Base-by-base conservation (phyloP, 805 yeast genomes). In the Nematodospora valgi region DNA sequence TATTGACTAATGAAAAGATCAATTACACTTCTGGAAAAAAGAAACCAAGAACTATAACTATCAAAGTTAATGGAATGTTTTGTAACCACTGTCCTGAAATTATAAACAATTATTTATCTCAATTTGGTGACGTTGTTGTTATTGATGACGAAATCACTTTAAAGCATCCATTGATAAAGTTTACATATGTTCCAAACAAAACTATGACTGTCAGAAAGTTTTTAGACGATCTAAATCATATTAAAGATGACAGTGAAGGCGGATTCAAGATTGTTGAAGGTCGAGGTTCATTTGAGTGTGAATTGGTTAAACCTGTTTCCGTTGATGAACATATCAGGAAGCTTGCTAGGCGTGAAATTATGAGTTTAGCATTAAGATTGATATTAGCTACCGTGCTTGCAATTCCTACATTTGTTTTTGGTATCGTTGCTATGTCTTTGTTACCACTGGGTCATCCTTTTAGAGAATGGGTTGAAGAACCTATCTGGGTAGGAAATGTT, bases 1-100 rank as follows among this genome's bases (percentile, higher is more conserved):
- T 74, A 8, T 46, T 76, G n/a, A 58, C 59, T 5, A 56, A 63
- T 5, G 64, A 63, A 21, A 68, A 65, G 31, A 64, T 72, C 23
- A 68, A 68, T 43, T 72, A 69, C 40, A 65, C 74, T 1, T 64
- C 72, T n/a, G 62, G 68, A 2, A 68, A 70, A 41, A 67, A 64
- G 27, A 64, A 58, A 29, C 64, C 82, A 3, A 67, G 91, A 44
- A 66, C 78, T 0, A 72, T 82, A 29, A 73, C 73, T 40, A 59
- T 84, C 36, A 66, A 62, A 27, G 66, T 82, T 6, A 64, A 64
- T 1, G 88, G 88, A 1, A 81, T 83, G 86, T 78, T 58, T 51
- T 84, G 91, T 57, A 73, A 68, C 10, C 76, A 78, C 48, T 84
- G 91, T 51, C 91, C 91, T 1, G 71, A 66, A 22, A 51, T 68